Evolutionary conservation across 306 rosid species (phyloP), one percentile per base, ranked within the genome.

Genomic region (Fagus sylvatica): DNA sequence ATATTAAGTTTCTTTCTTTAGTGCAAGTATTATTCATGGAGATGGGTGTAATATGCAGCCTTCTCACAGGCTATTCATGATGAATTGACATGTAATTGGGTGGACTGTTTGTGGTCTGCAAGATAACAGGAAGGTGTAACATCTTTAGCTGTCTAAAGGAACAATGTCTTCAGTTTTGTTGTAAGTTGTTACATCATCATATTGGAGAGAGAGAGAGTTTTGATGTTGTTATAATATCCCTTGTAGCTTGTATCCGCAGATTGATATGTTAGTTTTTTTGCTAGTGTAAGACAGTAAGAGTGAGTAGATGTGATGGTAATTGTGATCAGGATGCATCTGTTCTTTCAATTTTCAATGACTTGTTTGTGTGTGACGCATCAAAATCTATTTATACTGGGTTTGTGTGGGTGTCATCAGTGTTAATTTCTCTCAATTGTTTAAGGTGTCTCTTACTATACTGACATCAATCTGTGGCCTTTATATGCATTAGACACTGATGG

Each of bases 401-500:
- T 59, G 2, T 59, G 4, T 46, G 59, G 13, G 48, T 28, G 2
- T 22, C 28, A 22, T 22, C 28, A 22, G 28, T 74, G 17, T 19
- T 51, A 51, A 22, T 6, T 19, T 12, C 1, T 30, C 28, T 56
- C 6, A 7, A 19, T 53, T 13, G 13, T 32, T 60, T 28, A 57
- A 57, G 9, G 11, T 71, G 32, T 40, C 22, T 71, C 73, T 6
- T n/a, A 17, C 22, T 53, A 61, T 32, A 33, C 66, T 61, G 67
- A 57, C 62, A 53, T 55, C 30, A 19, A 28, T 42, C 42, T 32
- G 28, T 75, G 72, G 54, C 62, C 1, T 41, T 19, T 55, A 49
- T 82, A 70, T 79, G 72, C 53, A 73, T 80, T 60, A 96, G 99
- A 96, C 89, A 93, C 89, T 6, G 97, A 96, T 81, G 97, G 98